Evolutionary conservation across 768 basidiomycete genomes (phyloP).

Genomic region (Pluteus cervinus): DNA sequence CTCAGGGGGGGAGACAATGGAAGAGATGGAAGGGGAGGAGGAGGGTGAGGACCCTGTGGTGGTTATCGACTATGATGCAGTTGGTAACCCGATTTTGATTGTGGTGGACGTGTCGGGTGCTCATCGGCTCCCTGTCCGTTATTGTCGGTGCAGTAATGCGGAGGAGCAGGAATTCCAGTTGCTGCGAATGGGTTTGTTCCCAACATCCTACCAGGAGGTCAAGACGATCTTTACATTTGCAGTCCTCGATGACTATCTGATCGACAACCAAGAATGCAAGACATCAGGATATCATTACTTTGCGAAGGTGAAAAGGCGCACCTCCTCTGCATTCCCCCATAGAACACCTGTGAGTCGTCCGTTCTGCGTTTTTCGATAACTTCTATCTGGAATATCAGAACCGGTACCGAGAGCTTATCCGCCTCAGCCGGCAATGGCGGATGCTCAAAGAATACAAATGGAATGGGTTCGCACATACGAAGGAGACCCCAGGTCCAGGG

Average conservation of each 20-base stretch:
- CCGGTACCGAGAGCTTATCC: conserved; percentile 12
- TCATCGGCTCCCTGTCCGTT: not conserved
- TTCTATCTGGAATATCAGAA: no score
- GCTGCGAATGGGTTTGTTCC: conserved; percentile 8
- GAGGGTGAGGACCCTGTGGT: conserved; percentile 2
- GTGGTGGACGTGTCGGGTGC: conserved; percentile 4
- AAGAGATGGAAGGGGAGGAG: no score
- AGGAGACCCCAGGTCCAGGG: conserved; percentile 1
- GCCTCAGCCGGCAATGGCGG: conserved; percentile 11
- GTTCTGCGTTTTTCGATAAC: no score
- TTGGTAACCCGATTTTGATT: conserved; percentile 8
- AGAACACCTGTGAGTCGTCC: no score
- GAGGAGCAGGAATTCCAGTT: conserved; percentile 4
- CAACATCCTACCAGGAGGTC: conserved; percentile 9
- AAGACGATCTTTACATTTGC: conserved; percentile 4
- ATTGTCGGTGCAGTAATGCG: not conserved
- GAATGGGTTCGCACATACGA: conserved; percentile 7
- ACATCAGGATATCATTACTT: no score
- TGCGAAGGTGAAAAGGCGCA: conserved; percentile 1
- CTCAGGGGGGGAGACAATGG: no score
- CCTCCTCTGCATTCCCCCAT: not conserved
- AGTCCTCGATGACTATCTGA: no score
- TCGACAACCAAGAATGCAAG: no score
- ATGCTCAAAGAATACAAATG: conserved; percentile 15
- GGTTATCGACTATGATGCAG: not conserved